Evolutionary conservation across 2,329 filamentous ascomycete species (phyloP).

Genomic region (Trichophaea hybrida): DNA sequence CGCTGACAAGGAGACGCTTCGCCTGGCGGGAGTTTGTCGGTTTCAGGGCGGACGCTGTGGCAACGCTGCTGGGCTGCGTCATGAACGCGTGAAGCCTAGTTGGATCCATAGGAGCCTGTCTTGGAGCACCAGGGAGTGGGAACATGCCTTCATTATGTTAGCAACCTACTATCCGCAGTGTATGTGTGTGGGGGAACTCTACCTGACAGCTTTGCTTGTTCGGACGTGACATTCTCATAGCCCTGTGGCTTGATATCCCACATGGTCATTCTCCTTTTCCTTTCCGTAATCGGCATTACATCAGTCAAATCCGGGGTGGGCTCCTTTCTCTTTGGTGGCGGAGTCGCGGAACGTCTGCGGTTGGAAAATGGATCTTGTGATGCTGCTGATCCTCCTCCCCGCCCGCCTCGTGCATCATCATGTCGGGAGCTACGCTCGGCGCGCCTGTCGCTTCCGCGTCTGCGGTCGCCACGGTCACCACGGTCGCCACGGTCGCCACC

Average conservation of each 20-base stretch:
- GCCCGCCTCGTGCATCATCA: slow-evolving; percentile 13
- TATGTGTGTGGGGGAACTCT: slow-evolving; percentile 20
- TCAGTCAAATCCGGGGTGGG: slow-evolving; percentile 90
- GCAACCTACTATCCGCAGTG: slow-evolving; percentile 2
- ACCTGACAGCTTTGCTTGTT: slow-evolving; percentile 90
- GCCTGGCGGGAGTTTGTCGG: slow-evolving; percentile 87
- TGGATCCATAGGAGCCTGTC: slow-evolving; percentile 90
- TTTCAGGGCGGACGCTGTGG: slow-evolving; percentile 65
- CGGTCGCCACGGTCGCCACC: slow-evolving; percentile 27
- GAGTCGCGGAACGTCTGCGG: slow-evolving; percentile 59
- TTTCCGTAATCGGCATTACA: slow-evolving; percentile 63
- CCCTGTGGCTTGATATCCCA: slow-evolving; percentile 99
- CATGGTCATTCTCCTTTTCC: slow-evolving; percentile 86
- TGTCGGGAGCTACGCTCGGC: slow-evolving; percentile 29
- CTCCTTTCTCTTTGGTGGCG: slow-evolving; percentile 79
- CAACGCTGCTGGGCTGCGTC: slow-evolving; percentile 64
- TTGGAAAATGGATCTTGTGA: slow-evolving; percentile 48
- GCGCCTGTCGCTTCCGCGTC: slow-evolving; percentile 47
- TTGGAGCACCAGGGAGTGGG: slow-evolving; percentile 83
- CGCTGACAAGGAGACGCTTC: slow-evolving; percentile 79
- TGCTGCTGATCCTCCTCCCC: slow-evolving; percentile 32
- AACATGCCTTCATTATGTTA: slow-evolving; percentile 58
- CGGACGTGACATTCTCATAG: slow-evolving; percentile 94
- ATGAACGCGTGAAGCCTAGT: slow-evolving; percentile 89
- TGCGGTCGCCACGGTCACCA: slow-evolving; percentile 25